phyloP scores from a whole-genome alignment of 2,329 filamentous ascomycete genomes.

The Penicillium sp. region DNA sequence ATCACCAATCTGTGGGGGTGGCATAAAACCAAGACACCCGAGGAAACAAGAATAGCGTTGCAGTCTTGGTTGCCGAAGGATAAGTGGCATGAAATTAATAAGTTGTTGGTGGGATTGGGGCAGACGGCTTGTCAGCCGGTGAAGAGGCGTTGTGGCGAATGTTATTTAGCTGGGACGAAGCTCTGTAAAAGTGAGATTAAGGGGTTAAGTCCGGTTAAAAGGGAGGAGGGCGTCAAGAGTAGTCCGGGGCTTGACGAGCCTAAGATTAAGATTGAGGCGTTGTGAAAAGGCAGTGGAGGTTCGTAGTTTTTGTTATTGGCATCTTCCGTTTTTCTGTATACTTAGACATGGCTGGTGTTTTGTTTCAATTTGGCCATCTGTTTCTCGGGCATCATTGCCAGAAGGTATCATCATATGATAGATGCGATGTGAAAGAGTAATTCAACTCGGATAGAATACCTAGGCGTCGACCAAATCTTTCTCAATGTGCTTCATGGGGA shows the following conservation, averaged over 20 bases:
- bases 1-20: constrained; percentile 95
- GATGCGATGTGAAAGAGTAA: too few relatives aligned
- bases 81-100: constrained; percentile 90
- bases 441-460: too few relatives aligned
- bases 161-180: constrained; percentile 73
- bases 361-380: neutral
- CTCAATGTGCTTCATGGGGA: too few relatives aligned
- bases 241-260: constrained; percentile 25
- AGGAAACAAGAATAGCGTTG: constrained; percentile 75
- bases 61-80: constrained; percentile 83
- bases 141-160: constrained; percentile 80
- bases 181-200: constrained; percentile 75
- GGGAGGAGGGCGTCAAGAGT: constrained; percentile 46
- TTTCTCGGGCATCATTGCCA: too few relatives aligned
- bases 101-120: constrained; percentile 82
- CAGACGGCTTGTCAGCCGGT: constrained; percentile 85
- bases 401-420: too few relatives aligned
- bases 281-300: neutral
- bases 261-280: constrained; percentile 31
- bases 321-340: neutral
- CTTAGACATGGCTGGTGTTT: neutral
- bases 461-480: too few relatives aligned
- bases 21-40: constrained; percentile 78
- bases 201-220: constrained; percentile 63
- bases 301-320: neutral